These are phyloP conservation scores for Claviceps cyperi DNA, from an alignment of 2,329 filamentous ascomycete genomes.

Conservation along the genomic window DNA sequence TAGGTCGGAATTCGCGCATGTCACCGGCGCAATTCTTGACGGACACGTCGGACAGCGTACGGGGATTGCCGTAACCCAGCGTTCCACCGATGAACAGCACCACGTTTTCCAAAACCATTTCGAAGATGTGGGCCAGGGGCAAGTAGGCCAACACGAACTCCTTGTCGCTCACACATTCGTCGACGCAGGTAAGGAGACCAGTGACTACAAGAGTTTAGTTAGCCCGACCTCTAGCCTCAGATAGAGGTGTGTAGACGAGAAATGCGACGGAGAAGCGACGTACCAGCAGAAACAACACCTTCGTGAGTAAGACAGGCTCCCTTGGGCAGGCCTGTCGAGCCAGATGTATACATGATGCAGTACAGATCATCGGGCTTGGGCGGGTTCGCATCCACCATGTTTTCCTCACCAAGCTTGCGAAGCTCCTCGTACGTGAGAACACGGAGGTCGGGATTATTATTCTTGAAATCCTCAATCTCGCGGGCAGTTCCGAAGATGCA, in stretches of 20 bases:
- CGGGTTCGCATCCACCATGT: slow-evolving; percentile 55
- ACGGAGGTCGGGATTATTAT: slow-evolving; percentile 37
- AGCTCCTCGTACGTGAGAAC: slow-evolving; percentile 42
- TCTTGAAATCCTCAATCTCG: slow-evolving; percentile 41
- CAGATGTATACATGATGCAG: slow-evolving; percentile 79
- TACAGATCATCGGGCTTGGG: slow-evolving; percentile 64
- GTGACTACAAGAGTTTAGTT: slow-evolving; percentile 37
- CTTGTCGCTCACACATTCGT: slow-evolving; percentile 58
- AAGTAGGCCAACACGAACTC: slow-evolving; percentile 83
- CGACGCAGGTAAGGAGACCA: slow-evolving; percentile 66
- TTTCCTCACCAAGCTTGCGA: slow-evolving; percentile 44
- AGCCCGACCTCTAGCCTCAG: background rate
- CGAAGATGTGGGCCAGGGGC: slow-evolving; percentile 88
- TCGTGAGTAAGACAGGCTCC: slow-evolving; percentile 73
- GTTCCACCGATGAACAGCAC: slow-evolving; percentile 80
- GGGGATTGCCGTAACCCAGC: slow-evolving; percentile 83
- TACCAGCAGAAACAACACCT: slow-evolving; percentile 58
- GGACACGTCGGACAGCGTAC: slow-evolving; percentile 73
- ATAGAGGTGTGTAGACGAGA: background rate
- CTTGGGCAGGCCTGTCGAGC: slow-evolving; percentile 79
- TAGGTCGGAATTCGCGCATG: slow-evolving; percentile 81
- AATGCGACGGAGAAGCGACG: slow-evolving; percentile 15
- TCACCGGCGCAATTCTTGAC: slow-evolving; percentile 86
- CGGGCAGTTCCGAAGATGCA: slow-evolving; percentile 34
- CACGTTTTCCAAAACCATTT: slow-evolving; percentile 89